Evolutionary conservation across 2,329 filamentous ascomycete genomes (phyloP), one percentile per base, ranked within the genome.

Genomic region (Scolecobasidium constrictum): DNA sequence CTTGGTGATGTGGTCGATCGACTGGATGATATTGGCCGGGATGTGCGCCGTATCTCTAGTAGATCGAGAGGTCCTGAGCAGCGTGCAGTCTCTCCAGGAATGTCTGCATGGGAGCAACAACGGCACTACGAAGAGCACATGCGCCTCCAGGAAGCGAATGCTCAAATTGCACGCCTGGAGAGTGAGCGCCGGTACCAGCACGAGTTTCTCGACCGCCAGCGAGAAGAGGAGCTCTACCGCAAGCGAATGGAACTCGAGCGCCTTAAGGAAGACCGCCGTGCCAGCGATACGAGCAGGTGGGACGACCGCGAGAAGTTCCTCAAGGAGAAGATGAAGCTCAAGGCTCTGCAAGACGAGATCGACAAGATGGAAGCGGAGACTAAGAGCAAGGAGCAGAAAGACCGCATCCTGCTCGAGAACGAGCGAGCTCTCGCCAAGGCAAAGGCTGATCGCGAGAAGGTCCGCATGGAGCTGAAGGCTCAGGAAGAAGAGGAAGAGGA

Each of bases 141-240:
- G 16, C 39, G 23, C 17, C 39, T 43, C 17, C 17, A 11, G 17
- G 42, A 26, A 17, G 35, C 35, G n/a, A 35, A 44, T 18, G 18
- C 28, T n/a, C 16, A 31, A 16, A 16, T 20, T 26, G 18, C 40
- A 6, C 26, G 33, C 4, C 21, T 42, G 18, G 42, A 44, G 23
- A 34, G 16, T 11, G 35, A 39, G n/a, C 35, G 42, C 4, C 12
- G 37, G 7, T 11, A 20, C 20, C 21, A 39, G 39, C 22, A 41
- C 19, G 42, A 40, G 31, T 19, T 7, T 20, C 7, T 22, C 11
- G 13, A 13, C 16, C 37, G 37, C 37, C 12, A 39, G 37, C 23
- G 43, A n/a, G 62, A 63, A 16, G 59, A 64, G 40, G 61, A 64
- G 38, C 53, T 62, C 4, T 45, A 55, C 37, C 53, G 52, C 40